Percentiles rank a stretch among this genome's conserved stretches.
These are phyloP conservation scores for Colletotrichum gigasporum DNA, from an alignment of 2,329 filamentous ascomycete genomes.

Conservation along the genomic window DNA sequence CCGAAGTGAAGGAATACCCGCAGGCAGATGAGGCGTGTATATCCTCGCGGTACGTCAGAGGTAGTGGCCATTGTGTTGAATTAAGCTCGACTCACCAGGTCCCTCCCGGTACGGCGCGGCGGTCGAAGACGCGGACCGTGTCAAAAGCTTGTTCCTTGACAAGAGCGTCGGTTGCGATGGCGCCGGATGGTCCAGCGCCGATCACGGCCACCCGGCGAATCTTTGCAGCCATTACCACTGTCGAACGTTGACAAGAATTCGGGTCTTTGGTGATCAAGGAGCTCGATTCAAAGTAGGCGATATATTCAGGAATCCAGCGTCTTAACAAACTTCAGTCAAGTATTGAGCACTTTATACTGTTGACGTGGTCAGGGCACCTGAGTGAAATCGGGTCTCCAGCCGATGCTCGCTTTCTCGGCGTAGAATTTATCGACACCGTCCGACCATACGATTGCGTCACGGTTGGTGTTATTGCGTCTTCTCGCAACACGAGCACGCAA, in stretches of 20 bases:
- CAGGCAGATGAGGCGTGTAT: conserved; percentile 45
- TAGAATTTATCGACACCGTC: neutral
- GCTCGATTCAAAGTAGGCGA: no score
- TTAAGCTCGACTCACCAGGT: conserved; percentile 55
- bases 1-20: conserved; percentile 39
- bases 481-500: conserved; percentile 22
- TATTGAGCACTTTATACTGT: neutral
- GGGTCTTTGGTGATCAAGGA: no score
- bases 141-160: conserved; percentile 65
- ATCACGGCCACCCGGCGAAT: conserved; percentile 59
- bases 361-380: no score
- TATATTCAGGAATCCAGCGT: no score
- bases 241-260: no score
- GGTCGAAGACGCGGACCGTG: conserved; percentile 65
- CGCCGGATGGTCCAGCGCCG: conserved; percentile 65
- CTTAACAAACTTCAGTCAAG: no score
- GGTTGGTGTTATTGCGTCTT: conserved; percentile 21
- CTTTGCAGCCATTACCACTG: neutral
- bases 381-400: no score
- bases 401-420: neutral
- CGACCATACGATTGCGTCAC: conserved; percentile 10
- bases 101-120: conserved; percentile 62
- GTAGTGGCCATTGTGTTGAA: neutral
- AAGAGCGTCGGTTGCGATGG: conserved; percentile 66
- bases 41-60: conserved; percentile 34